Base-by-base conservation (phyloP, 768 basidiomycete species). In the Boletus pseudopeckii region DNA sequence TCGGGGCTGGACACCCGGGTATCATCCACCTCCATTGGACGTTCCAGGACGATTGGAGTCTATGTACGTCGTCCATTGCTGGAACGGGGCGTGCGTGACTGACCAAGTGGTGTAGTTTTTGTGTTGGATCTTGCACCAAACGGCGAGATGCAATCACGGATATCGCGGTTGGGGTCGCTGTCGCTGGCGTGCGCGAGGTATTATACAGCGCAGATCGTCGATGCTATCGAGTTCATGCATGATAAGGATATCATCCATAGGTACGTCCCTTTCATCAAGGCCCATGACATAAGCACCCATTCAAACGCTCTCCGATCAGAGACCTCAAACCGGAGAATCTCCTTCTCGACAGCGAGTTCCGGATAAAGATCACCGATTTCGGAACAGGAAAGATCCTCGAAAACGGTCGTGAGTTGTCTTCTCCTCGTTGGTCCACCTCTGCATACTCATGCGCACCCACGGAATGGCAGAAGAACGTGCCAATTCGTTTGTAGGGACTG, bases 341-440 rank as follows among this genome's bases (percentile, higher is more conserved):
- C 30, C 77, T 99, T 9, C 77, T 99, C n/a, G 93, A 96, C 61
- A 80, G 80, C 34, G 80, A 85, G 15, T 90, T 86, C 72, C 84
- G 92, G 50, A 83, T 97, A 66, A 96, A 93, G 70, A 81, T 99
- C n/a, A 91, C 93, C 15, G 97, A 99, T 69, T 98, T 98, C 71
- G 97, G 97, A 7, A 95, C 92, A 5, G 92, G 92, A 18, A 89
- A 90, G 72, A 75, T 90, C 56, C 72, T 85, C 33, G 82, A 85
- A 55, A 65, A 77, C 20, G 76, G 74, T 48, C 71, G 85, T 85
- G 51, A 63, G 83, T 72, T 13, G 10, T 48, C 1, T 14, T n/a
- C 22, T 38, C 18, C 33, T 43, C 8, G 2, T 40, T 20, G 11
- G 22, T 45, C 9, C 10, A 6, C n/a, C 5, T 37, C 15, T 15